phyloP scores from a whole-genome alignment of 2,329 filamentous ascomycete genomes.

The Sporothrix inflata region DNA sequence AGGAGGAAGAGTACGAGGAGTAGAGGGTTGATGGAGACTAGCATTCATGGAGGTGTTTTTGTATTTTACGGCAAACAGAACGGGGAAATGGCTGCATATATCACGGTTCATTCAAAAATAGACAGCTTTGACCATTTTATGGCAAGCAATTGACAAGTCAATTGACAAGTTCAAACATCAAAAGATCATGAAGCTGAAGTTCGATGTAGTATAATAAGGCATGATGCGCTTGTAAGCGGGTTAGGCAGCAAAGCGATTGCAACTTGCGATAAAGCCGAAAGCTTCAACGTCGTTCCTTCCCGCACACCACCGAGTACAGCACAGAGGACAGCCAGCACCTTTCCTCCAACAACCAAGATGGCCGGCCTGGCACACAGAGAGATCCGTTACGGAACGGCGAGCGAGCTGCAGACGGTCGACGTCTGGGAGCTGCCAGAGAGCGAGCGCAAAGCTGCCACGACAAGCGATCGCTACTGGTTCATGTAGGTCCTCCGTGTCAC shows the following conservation, averaged over 20 bases:
- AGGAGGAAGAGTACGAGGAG: constrained; percentile 29
- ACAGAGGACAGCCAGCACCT: neutral
- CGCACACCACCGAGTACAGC: neutral
- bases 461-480: constrained; percentile 40
- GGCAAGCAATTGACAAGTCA: neutral
- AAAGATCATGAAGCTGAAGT: neutral
- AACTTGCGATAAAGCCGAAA: constrained; percentile 20
- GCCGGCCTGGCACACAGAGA: constrained; percentile 40
- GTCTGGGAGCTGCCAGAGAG: constrained; percentile 46
- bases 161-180: neutral
- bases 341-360: constrained; percentile 2
- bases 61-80: constrained; percentile 22
- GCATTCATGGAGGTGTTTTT: neutral
- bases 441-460: constrained; percentile 30
- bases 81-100: neutral
- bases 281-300: constrained; percentile 3
- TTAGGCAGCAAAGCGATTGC: constrained; percentile 19
- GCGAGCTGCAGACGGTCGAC: constrained; percentile 51
- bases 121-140: neutral
- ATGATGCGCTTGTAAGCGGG: constrained; percentile 18
- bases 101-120: constrained; percentile 2
- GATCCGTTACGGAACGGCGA: constrained; percentile 44
- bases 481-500: constrained; percentile 38
- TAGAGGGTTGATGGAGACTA: neutral
- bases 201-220: neutral